A percentile compares a stretch with the other conserved stretches of the same genome.
phyloP scores from a whole-genome alignment of 176 grass and related monocot species.

The Cenchrus fungigraminus region DNA sequence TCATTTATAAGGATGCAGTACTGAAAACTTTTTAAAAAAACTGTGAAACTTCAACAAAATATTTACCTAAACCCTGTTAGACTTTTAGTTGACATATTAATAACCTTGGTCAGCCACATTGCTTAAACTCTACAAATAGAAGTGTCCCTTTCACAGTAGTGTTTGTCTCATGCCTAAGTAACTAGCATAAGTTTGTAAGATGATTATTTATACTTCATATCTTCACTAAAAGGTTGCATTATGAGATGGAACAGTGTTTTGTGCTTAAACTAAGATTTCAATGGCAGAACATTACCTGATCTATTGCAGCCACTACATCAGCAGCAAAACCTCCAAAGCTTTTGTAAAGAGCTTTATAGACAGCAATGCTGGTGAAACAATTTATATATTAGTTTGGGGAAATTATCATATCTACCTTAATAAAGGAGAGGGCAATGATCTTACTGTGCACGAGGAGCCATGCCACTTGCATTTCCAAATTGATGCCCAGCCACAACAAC shows the following conservation, averaged over 20 bases:
- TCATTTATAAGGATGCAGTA: background rate
- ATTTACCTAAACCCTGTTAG: background rate
- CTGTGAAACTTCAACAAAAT: background rate
- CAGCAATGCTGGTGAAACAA: constrained; percentile 76
- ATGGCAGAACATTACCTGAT: constrained; percentile 68
- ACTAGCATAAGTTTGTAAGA: background rate
- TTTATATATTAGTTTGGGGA: constrained; percentile 16
- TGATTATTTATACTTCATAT: background rate
- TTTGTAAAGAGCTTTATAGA: constrained; percentile 99
- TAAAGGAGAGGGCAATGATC: constrained; percentile 38
- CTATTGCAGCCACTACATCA: constrained; percentile 98
- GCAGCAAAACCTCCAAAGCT: constrained; percentile 99
- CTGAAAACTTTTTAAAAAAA: background rate
- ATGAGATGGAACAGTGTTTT: background rate
- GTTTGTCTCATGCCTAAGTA: background rate
- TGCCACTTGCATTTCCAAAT: constrained; percentile 97
- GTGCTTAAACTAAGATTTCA: constrained; percentile 3
- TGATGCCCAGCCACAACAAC: constrained; percentile 88
- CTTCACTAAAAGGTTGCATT: background rate
- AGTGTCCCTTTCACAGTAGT: background rate
- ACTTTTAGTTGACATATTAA: background rate
- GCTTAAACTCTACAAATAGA: constrained; percentile 19
- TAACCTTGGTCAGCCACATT: background rate
- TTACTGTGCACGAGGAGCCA: constrained; percentile 99
- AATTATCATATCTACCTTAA: background rate